phyloP scores from a whole-genome alignment of 352 stramenopile genomes.

The Pythium guiyangense region DNA sequence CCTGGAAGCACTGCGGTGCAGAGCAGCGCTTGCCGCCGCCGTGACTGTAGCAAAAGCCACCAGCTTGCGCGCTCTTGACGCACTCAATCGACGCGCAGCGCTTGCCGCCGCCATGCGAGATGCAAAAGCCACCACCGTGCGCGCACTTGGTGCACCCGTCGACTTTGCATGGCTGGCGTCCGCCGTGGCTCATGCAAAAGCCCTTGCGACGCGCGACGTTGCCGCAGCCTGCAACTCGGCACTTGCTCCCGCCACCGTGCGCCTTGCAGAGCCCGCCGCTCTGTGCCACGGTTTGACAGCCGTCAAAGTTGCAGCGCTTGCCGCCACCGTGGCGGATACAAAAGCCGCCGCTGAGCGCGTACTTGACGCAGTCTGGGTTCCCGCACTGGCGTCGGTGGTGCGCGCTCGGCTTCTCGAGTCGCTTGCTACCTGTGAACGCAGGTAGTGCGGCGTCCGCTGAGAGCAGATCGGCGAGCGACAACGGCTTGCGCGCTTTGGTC shows the following conservation, averaged over 20 bases:
- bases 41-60: conserved; percentile 78
- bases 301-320: conserved; percentile 57
- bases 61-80: conserved; percentile 67
- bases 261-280: conserved; percentile 80
- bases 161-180: conserved; percentile 67
- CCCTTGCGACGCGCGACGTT: conserved; percentile 66
- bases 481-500: conserved; percentile 32
- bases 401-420: conserved; percentile 7
- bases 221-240: conserved; percentile 44
- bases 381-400: conserved; percentile 61
- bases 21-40: conserved; percentile 72
- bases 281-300: conserved; percentile 69
- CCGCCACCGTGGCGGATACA: conserved; percentile 73
- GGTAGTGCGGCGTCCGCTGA: conserved; percentile 18
- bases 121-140: conserved; percentile 73
- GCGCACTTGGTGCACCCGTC: conserved; percentile 65
- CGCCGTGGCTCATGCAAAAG: conserved; percentile 72
- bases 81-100: conserved; percentile 50
- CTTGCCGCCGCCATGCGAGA: conserved; percentile 69
- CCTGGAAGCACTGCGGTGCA: conserved; percentile 69
- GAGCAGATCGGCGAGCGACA: conserved; percentile 55
- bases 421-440: not conserved
- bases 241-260: conserved; percentile 82
- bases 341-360: conserved; percentile 61
- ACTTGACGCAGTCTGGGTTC: conserved; percentile 52